Evolutionary conservation across 345 rosid genomes (phyloP), one percentile per base, ranked within the genome.

Genomic region (Eucalyptus rudis): DNA sequence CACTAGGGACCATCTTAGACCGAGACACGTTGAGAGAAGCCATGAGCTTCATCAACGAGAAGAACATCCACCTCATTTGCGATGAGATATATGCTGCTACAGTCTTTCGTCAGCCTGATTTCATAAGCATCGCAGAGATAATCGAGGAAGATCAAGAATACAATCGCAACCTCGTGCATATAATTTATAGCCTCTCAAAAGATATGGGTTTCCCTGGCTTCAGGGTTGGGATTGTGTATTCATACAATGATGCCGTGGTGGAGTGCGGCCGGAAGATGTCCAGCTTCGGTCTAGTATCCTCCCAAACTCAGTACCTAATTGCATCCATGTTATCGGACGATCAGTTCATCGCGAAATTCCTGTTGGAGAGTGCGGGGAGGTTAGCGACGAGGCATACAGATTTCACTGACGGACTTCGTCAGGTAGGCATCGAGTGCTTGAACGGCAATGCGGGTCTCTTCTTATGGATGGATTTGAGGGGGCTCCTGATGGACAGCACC

Each of bases 141-240:
- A 91, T 98, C 7, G 94, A 94, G 62, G 96, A 94, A 89, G 94
- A 92, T 6, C 71, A n/a, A 7, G 54, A 86, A 0, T 94, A 94
- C 90, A 92, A 98, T 88, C 94, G 89, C 3, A 91, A 96, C 88
- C 94, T 98, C 50, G 91, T 98, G 31, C 99, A 97, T 90, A 90
- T 98, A 36, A 95, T 98, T 5, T 95, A 98, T 50, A 98, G 99
- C 68, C 94, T 97, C n/a, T 98, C 99, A 2, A 98, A 98, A 90
- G 99, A 97, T 92, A 93, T 98, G 98, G 99, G 99, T 13, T 91
- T 98, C 29, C 98, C 99, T 2, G 99, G 99, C 24, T 95, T 97
- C 68, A 93, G 99, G 86, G 95, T 98, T 7, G 99, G 99, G 44
- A 94, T 98, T 24, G 86, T 97, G 14, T 98, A 98, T 90, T 98